A percentile compares a stretch with the other conserved stretches of the same genome.
phyloP scores from a whole-genome alignment of 257 asterid genomes.

The Plantago major region DNA sequence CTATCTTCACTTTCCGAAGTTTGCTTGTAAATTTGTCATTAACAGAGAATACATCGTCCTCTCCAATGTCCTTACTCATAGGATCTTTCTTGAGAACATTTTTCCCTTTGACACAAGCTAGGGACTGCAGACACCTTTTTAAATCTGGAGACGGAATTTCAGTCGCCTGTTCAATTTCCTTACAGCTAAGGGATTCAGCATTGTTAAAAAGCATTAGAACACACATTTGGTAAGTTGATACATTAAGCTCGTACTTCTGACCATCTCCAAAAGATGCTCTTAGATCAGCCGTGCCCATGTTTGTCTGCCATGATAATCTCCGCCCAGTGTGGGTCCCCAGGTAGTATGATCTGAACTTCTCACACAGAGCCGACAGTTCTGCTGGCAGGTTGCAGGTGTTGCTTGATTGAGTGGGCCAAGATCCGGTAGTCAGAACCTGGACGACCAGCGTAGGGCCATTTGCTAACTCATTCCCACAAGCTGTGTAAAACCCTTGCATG shows the following conservation, averaged over 20 bases:
- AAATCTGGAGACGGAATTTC: constrained; percentile 73
- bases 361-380: constrained; percentile 61
- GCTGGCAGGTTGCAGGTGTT: constrained; percentile 66
- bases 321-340: constrained; percentile 88
- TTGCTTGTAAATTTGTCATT: constrained; percentile 74
- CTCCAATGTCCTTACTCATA: constrained; percentile 80
- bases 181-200: constrained; percentile 56
- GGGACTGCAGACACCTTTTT: constrained; percentile 76
- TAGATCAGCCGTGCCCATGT: constrained; percentile 87
- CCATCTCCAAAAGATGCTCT: constrained; percentile 74
- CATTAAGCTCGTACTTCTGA: constrained; percentile 81
- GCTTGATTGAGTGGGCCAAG: constrained; percentile 85
- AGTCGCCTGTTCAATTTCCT: constrained; percentile 79
- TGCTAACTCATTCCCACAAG: constrained; percentile 50
- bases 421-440: constrained; percentile 82
- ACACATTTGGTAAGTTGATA: constrained; percentile 89
- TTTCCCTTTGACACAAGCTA: constrained; percentile 85
- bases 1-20: constrained; percentile 78
- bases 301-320: constrained; percentile 79
- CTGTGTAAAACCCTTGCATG: constrained; percentile 74
- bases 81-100: constrained; percentile 76
- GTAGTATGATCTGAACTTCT: constrained; percentile 70
- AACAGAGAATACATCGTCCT: constrained; percentile 56
- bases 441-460: constrained; percentile 67
- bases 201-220: constrained; percentile 76